Evolutionary conservation across 2,329 filamentous ascomycete species (phyloP), one percentile per base, ranked within the genome.

Genomic region (Fusarium nygamai): DNA sequence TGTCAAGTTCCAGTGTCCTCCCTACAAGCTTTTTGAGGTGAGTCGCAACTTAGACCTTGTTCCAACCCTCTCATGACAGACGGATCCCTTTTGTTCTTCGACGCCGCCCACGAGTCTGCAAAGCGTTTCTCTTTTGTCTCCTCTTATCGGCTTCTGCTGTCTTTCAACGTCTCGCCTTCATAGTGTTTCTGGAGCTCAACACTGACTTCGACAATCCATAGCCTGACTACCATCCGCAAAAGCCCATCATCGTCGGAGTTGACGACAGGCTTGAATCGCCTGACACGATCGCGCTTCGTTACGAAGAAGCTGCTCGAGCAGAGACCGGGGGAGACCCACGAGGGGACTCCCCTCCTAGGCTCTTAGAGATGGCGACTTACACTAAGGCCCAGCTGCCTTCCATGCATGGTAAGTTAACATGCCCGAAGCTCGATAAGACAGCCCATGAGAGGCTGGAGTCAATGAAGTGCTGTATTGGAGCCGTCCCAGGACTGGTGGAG

Each of bases 361-460:
- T 82, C 54, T 78, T 82, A 33, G 78, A 82, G 22, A 85, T 85
- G 83, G 83, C 83, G 53, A 77, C 83, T 83, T 92, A 92, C 84
- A 95, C 94, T 88, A 97, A 97, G 85, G 85, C 90, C 67, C 91
- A 93, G 83, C 88, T 91, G 84, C 88, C 92, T 83, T 92, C 92
- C 83, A 89, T 95, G 86, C 93, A 96, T 85, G 93, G 95, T 97
- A 87, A 86, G 94, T 92, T 36, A 29, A 59, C 16, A 20, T 27
- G 16, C 20, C 22, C 19, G 29, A 47, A 29, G 34, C 29, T 65
- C 11, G 33, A 41, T 44, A 33, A 13, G 16, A 50, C 27, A 80
- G 80, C 82, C 76, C 81, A 51, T 57, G 38, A n/a, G 53, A 70
- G 74, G 60, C 76, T 72, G 70, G 16, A 12, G 31, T 27, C 24